Percentiles rank a stretch among this genome's conserved stretches.
phyloP scores from a whole-genome alignment of 2,329 filamentous ascomycete species.

The Akanthomyces muscarius region DNA sequence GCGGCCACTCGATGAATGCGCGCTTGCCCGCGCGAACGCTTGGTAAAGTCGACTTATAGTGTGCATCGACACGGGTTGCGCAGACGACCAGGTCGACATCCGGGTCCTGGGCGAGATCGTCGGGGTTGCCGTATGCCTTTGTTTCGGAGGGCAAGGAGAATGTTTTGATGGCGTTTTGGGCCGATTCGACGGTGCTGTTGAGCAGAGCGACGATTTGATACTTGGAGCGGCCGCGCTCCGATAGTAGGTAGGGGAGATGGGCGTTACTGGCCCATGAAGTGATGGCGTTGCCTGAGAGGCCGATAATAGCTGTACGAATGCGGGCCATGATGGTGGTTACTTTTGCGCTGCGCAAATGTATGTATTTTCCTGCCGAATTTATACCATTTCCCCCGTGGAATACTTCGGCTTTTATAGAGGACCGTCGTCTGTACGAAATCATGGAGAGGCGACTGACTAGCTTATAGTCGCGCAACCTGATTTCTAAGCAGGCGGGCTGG shows the following conservation, averaged over 20 bases:
- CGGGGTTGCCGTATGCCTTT: slow-evolving; percentile 48
- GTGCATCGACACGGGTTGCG: slow-evolving; percentile 50
- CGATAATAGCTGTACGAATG: slow-evolving; percentile 55
- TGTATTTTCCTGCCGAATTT: not conserved
- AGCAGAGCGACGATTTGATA: slow-evolving; percentile 50
- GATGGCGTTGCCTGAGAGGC: slow-evolving; percentile 49
- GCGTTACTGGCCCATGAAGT: slow-evolving; percentile 51
- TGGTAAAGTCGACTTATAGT: slow-evolving; percentile 42
- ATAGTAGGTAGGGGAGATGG: slow-evolving; percentile 60
- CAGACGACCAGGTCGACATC: slow-evolving; percentile 54
- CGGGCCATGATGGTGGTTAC: slow-evolving; percentile 37
- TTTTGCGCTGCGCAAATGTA: not conserved
- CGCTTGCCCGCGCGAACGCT: slow-evolving; percentile 49
- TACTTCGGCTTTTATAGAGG: not conserved
- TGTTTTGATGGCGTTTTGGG: slow-evolving; percentile 38
- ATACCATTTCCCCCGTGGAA: not conserved
- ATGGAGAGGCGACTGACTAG: not conserved
- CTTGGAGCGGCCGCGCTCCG: slow-evolving; percentile 37
- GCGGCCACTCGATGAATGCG: slow-evolving; percentile 56
- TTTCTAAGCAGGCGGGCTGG: not conserved
- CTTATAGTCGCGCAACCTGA: not conserved
- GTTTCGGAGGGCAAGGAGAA: slow-evolving; percentile 40
- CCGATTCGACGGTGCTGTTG: slow-evolving; percentile 46
- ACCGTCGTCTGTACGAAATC: not conserved
- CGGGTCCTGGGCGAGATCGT: slow-evolving; percentile 43